phyloP scores from a whole-genome alignment of 768 basidiomycete genomes.

The Tulasnella calospora region DNA sequence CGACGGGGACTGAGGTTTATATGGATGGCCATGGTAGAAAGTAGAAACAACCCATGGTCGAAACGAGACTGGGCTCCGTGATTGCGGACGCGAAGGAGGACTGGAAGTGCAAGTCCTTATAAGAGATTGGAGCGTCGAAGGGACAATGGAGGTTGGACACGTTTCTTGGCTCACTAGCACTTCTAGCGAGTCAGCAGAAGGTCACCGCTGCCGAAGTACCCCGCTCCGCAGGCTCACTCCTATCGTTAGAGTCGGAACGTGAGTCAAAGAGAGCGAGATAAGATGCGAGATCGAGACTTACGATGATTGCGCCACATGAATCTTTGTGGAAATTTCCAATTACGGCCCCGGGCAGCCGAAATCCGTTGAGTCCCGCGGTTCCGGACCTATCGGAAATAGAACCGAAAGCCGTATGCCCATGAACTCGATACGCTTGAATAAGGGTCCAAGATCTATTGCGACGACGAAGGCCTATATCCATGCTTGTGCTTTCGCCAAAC shows the following conservation, averaged over 20 bases:
- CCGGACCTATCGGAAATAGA: slow-evolving; percentile 1
- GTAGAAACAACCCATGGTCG: background rate
- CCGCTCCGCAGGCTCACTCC: background rate
- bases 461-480: too few species aligned
- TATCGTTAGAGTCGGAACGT: background rate
- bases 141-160: background rate
- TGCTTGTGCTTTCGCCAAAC: too few species aligned
- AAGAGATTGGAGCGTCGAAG: background rate
- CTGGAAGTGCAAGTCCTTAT: background rate
- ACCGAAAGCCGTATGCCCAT: background rate
- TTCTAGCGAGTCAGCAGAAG: background rate
- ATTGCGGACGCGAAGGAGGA: background rate
- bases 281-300: background rate
- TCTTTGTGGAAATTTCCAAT: background rate
- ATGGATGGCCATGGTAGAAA: background rate
- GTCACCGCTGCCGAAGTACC: background rate
- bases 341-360: background rate
- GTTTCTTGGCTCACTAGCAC: background rate
- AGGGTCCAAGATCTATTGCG: too few species aligned
- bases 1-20: background rate
- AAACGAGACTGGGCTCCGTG: background rate
- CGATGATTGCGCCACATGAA: background rate
- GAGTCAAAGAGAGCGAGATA: background rate
- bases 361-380: background rate
- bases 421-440: too few species aligned